phyloP scores from a whole-genome alignment of 148 eudicot species.

The Vaccinium myrtillus region DNA sequence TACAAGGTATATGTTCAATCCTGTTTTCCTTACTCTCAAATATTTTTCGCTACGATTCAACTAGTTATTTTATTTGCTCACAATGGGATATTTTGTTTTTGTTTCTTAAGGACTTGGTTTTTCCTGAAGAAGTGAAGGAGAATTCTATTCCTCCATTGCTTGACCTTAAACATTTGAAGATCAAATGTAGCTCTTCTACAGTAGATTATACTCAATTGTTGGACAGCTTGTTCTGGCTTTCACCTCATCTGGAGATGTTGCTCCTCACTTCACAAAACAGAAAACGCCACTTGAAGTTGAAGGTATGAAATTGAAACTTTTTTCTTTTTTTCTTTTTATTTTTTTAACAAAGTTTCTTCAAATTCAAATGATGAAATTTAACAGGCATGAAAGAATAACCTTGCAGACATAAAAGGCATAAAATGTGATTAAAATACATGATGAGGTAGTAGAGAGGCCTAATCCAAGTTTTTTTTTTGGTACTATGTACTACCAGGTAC shows the following conservation, averaged over 20 bases:
- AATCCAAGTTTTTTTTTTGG: not conserved
- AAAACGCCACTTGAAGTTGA: not conserved
- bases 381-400: not conserved
- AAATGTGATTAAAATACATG: too few species aligned
- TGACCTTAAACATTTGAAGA: not conserved
- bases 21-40: not conserved
- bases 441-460: not conserved
- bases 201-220: not conserved
- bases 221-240: slow-evolving; percentile 10
- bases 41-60: not conserved
- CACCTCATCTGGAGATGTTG: not conserved
- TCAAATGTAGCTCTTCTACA: not conserved
- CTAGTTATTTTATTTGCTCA: not conserved
- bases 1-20: not conserved
- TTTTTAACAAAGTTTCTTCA: not conserved
- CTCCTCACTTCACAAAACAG: not conserved
- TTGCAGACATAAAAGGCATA: not conserved
- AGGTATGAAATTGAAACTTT: not conserved
- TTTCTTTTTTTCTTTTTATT: not conserved
- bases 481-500: not conserved
- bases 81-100: not conserved
- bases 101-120: not conserved
- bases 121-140: not conserved
- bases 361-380: not conserved
- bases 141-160: not conserved